Conservation (phyloP, 2,329 filamentous ascomycete species). For the Trichoderma sp. region DNA sequence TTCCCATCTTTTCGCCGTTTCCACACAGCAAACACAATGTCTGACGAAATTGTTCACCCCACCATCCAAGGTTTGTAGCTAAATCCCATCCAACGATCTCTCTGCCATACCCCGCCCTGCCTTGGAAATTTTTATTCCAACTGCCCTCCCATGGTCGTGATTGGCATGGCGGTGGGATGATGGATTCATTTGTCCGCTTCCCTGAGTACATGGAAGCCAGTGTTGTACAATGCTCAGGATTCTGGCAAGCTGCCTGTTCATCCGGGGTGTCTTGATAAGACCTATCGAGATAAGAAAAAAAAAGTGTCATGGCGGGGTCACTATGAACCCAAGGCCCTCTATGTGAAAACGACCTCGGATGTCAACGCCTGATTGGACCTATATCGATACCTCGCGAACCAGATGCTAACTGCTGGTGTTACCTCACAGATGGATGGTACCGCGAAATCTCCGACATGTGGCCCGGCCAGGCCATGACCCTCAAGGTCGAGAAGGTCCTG, state of each 20-base stretch:
- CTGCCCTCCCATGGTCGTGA: conserved; percentile 23
- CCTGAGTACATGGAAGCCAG: not conserved
- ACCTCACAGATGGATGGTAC: conserved; percentile 94
- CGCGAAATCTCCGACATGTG: conserved; percentile 98
- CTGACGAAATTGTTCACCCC: conserved; percentile 66
- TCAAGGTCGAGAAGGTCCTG: conserved; percentile 94
- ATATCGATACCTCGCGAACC: not conserved
- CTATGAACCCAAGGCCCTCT: not conserved
- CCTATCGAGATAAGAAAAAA: conserved; percentile 7
- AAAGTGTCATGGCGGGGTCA: not conserved
- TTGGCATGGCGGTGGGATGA: not conserved
- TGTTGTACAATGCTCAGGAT: not conserved
- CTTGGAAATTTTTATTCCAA: conserved; percentile 14
- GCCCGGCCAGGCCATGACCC: conserved; percentile 97
- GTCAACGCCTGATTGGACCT: not conserved
- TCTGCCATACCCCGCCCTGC: conserved; percentile 22
- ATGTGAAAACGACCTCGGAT: no score
- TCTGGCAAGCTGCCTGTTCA: not conserved
- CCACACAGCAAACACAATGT: conserved; percentile 48
- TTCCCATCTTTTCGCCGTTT: conserved; percentile 19
- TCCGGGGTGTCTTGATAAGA: not conserved
- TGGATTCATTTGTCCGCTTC: not conserved
- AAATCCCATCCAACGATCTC: not conserved
- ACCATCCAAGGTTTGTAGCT: conserved; percentile 62
- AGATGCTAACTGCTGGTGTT: not conserved